Evolutionary conservation across 768 basidiomycete genomes (phyloP), one percentile per base, ranked within the genome.

Genomic region (Panaeolus cyanescens): DNA sequence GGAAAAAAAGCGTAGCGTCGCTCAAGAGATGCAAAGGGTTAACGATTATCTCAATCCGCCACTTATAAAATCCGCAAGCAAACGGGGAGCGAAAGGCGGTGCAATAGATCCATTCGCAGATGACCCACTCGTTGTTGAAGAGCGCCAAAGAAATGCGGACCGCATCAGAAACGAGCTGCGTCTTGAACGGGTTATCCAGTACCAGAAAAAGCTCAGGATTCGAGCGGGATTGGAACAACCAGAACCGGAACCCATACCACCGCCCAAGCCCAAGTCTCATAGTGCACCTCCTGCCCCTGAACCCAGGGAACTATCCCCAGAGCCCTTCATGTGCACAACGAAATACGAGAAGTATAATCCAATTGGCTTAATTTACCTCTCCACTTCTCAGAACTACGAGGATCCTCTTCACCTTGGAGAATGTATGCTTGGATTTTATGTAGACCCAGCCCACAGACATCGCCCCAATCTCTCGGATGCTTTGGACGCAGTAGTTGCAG

Each of bases 361-460:
- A 2, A 70, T 82, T 40, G 83, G 84, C 2, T 65, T 84, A 17
- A 70, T 82, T 25, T 84, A 83, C 59, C 73, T 84, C 28, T 69
- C 65, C 13, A 66, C 67, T 5, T 71, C 77, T 1, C 71, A 73
- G 31, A 62, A 62, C 15, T 61, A 68, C 19, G 62, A 66, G 22
- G 74, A 75, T 60, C 73, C 74, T 0, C 62, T 80, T 30, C 71
- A 72, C 25, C 65, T 64, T 30, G 69, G 74, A 3, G 85, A 90
- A 68, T 77, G 83, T 20, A 84, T 78, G 63, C 72, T 91, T 32
- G 89, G 88, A 10, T 71, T 91, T 64, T 75, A 84, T 57, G 62
- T 90, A 30, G 63, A 70, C 10, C 65, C 75, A 2, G 58, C 58
- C 7, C 69, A 76, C 63, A 80, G 78, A 12, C 68, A 73, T 3